These are phyloP conservation scores for Daedaleopsis nitida DNA, from an alignment of 768 basidiomycete species.

Conservation along the genomic window DNA sequence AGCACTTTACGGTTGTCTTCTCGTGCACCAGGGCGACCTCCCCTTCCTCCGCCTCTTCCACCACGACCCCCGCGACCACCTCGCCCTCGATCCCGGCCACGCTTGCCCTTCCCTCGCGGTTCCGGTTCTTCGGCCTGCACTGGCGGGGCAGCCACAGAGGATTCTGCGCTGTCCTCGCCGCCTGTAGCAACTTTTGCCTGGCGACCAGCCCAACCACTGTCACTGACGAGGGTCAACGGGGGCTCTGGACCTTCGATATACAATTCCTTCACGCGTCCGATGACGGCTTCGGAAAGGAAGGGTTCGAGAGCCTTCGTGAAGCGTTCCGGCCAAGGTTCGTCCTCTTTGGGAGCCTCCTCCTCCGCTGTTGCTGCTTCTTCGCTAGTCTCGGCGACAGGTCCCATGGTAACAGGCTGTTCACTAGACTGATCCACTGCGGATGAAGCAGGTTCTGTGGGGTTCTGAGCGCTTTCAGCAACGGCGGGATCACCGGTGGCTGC, in stretches of 20 bases:
- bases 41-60: conserved; percentile 44
- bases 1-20: conserved; percentile 76
- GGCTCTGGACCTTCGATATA: conserved; percentile 82
- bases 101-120: conserved; percentile 38
- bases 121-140: conserved; percentile 26
- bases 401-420: neutral
- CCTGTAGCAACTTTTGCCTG: conserved; percentile 36
- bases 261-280: conserved; percentile 68
- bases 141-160: conserved; percentile 18
- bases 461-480: neutral
- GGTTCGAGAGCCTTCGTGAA: conserved; percentile 57
- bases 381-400: neutral
- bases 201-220: conserved; percentile 73
- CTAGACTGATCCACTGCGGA: neutral
- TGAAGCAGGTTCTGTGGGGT: no score
- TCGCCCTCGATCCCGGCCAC: conserved; percentile 42
- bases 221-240: conserved; percentile 56
- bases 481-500: conserved; percentile 10
- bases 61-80: conserved; percentile 51
- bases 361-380: neutral
- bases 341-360: conserved; percentile 2
- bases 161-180: conserved; percentile 6
- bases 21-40: conserved; percentile 43
- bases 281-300: conserved; percentile 63
- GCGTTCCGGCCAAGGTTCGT: conserved; percentile 66